Evolutionary conservation across 768 basidiomycete species (phyloP).

Genomic region (Suillus americanus): DNA sequence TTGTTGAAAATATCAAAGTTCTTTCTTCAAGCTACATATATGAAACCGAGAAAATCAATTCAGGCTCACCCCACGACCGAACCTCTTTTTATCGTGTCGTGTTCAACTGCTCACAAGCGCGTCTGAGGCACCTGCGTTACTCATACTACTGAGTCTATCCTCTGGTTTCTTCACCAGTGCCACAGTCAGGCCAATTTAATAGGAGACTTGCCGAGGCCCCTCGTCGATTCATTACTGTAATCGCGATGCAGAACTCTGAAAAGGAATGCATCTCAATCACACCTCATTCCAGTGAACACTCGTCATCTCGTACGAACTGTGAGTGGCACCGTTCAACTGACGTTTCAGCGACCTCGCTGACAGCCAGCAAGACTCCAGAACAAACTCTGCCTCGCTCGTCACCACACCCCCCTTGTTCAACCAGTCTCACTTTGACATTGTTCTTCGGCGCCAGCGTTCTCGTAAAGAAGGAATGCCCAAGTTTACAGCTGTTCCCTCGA

Average conservation of each 20-base stretch:
- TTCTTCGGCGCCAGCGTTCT: conserved; percentile 58
- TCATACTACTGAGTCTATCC: not conserved
- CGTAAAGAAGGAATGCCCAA: conserved; percentile 45
- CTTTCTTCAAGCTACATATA: not conserved
- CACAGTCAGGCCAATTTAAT: not conserved
- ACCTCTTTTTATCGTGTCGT: not conserved
- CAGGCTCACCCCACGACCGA: not conserved
- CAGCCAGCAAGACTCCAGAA: not conserved
- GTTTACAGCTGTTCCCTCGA: conserved; percentile 46
- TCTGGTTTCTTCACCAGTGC: not conserved
- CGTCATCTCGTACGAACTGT: not conserved
- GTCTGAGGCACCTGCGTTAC: not conserved
- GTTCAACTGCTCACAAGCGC: not conserved
- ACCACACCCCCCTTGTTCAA: conserved; percentile 41
- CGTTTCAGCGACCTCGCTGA: not conserved
- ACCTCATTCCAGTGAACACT: not conserved
- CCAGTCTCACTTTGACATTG: conserved; percentile 51
- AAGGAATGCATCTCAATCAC: not conserved
- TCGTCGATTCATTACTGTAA: not conserved
- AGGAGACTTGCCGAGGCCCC: not conserved
- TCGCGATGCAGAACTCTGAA: not conserved
- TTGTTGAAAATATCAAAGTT: not conserved
- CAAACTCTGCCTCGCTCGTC: not conserved
- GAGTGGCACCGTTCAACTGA: not conserved
- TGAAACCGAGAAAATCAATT: not conserved